Percentiles rank a stretch among this genome's conserved stretches.
Evolutionary conservation across 2,329 filamentous ascomycete species (phyloP).

Genomic region (Sarocladiaceae sp.): DNA sequence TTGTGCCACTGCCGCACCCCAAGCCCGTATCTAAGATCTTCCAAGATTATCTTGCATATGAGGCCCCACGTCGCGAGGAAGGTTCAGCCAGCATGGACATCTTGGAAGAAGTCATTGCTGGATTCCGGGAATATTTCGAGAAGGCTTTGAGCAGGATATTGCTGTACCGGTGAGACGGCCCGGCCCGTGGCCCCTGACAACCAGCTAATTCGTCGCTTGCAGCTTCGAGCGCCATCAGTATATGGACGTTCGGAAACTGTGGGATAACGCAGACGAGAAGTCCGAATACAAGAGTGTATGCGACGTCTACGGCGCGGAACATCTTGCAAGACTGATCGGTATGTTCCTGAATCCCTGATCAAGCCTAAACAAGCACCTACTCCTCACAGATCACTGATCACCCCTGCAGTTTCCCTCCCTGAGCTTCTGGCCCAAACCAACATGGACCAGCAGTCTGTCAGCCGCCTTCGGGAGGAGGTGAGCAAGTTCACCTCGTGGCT

Average conservation of each 20-base stretch:
- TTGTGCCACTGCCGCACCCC: constrained; percentile 77
- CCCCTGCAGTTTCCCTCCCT: constrained; percentile 71
- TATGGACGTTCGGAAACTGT: constrained; percentile 68
- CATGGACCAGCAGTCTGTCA: constrained; percentile 91
- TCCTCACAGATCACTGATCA: background rate
- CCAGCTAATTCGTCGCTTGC: background rate
- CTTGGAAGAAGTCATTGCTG: constrained; percentile 81
- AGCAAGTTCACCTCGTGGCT: constrained; percentile 84
- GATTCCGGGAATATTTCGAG: constrained; percentile 91
- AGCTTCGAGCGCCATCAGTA: constrained; percentile 92
- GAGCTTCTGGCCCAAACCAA: constrained; percentile 96
- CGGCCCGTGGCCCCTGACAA: too few species aligned
- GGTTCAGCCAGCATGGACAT: constrained; percentile 76
- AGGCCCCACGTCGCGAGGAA: constrained; percentile 60
- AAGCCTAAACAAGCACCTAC: background rate
- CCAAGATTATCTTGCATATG: constrained; percentile 71
- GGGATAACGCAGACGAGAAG: constrained; percentile 58
- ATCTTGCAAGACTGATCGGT: constrained; percentile 87
- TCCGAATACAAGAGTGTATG: constrained; percentile 66
- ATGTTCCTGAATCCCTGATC: constrained; percentile 20
- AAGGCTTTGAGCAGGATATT: constrained; percentile 82
- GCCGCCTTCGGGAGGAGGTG: constrained; percentile 83
- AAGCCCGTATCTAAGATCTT: constrained; percentile 75
- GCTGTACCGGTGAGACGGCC: constrained; percentile 60
- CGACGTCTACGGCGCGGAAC: constrained; percentile 90